A percentile compares a stretch with the other conserved stretches of the same genome.
phyloP scores from a whole-genome alignment of 106 monocot species.

The Dendrobium catenatum region DNA sequence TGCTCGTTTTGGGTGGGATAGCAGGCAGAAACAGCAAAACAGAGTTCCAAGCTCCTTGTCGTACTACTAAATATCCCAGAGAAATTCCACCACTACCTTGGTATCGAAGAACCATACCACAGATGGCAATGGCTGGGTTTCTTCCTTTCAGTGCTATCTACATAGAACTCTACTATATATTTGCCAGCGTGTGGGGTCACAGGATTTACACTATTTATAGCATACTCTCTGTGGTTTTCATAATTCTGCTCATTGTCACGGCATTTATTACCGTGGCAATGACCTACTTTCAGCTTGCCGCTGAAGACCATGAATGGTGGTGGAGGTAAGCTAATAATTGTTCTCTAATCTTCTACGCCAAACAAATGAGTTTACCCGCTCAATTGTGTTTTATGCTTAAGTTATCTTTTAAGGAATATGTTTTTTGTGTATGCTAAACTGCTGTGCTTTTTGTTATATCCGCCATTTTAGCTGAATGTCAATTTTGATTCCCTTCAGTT shows the following conservation, averaged over 20 bases:
- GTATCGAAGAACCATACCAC: conserved; percentile 55
- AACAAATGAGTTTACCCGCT: not conserved
- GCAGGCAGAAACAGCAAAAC: conserved; percentile 65
- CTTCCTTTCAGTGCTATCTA: conserved; percentile 80
- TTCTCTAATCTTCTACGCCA: not conserved
- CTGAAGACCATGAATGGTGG: conserved; percentile 77
- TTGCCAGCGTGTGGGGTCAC: conserved; percentile 82
- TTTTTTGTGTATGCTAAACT: not conserved
- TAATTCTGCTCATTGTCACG: conserved; percentile 72
- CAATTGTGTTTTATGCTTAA: not conserved
- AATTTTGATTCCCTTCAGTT: not conserved
- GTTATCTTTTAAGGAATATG: not conserved
- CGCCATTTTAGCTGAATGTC: not conserved
- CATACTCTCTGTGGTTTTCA: conserved; percentile 73
- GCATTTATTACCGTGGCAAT: conserved; percentile 79
- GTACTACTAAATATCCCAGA: conserved; percentile 70
- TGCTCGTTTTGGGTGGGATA: conserved; percentile 70
- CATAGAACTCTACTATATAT: conserved; percentile 79
- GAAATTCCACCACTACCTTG: conserved; percentile 61
- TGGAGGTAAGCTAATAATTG: conserved; percentile 38
- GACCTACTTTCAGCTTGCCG: conserved; percentile 76
- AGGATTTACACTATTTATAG: conserved; percentile 72
- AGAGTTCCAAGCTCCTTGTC: conserved; percentile 64
- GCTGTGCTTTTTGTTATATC: not conserved
- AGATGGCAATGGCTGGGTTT: conserved; percentile 81